A percentile compares a stretch with the other conserved stretches of the same genome.
These are phyloP conservation scores for Prinsepia uniflora DNA, from an alignment of 306 rosid genomes.

Conservation along the genomic window DNA sequence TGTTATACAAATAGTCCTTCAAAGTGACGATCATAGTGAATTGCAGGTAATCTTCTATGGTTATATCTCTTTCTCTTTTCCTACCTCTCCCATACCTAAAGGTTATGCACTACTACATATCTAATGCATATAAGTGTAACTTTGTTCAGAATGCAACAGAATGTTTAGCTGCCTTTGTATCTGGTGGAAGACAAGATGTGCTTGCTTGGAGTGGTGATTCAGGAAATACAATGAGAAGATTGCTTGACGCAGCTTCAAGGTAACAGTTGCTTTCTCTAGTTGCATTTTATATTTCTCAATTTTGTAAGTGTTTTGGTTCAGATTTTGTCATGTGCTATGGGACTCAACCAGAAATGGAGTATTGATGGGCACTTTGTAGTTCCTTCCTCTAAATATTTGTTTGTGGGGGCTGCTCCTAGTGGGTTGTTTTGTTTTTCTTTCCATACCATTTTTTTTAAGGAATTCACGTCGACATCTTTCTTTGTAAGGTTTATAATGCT, in stretches of 20 bases:
- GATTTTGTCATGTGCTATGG: background rate
- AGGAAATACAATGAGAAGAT: conserved; percentile 66
- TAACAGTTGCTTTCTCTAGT: conserved; percentile 14
- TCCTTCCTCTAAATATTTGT: background rate
- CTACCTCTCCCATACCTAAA: background rate
- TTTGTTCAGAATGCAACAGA: conserved; percentile 83
- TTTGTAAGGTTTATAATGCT: background rate
- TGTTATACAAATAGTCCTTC: conserved; percentile 59
- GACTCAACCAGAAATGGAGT: background rate
- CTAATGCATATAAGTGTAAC: conserved; percentile 14
- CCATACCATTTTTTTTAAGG: background rate
- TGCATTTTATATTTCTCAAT: background rate
- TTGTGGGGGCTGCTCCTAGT: background rate
- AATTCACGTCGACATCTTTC: background rate
- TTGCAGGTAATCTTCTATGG: conserved; percentile 58
- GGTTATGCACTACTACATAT: background rate
- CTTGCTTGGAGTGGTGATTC: conserved; percentile 77
- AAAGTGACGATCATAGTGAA: conserved; percentile 86
- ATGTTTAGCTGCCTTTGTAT: conserved; percentile 80
- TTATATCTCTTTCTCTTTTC: background rate
- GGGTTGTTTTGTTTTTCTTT: background rate
- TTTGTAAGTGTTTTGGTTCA: background rate
- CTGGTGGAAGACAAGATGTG: conserved; percentile 68
- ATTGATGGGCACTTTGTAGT: background rate
- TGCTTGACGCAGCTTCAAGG: conserved; percentile 90